These are phyloP conservation scores for Drechslerella stenobrocha DNA, from an alignment of 2,329 filamentous ascomycete genomes.

Conservation along the genomic window DNA sequence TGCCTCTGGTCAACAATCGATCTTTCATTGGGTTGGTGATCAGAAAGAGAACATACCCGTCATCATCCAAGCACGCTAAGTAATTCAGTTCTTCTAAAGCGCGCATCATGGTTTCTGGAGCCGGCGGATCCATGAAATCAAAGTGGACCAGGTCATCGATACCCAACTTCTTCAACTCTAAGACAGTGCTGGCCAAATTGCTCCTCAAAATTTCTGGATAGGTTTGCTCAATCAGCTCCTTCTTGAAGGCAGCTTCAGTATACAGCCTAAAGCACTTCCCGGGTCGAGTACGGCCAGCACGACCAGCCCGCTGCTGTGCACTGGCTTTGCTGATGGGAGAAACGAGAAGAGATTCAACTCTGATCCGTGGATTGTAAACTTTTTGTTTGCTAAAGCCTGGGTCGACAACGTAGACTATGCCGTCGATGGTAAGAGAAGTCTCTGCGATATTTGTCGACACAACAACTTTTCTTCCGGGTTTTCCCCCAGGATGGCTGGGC, in stretches of 20 bases:
- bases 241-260: slow-evolving; percentile 93
- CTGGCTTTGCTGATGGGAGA: slow-evolving; percentile 98
- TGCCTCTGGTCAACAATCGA: neutral
- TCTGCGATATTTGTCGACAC: slow-evolving; percentile 98
- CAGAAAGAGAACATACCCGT: slow-evolving; percentile 61
- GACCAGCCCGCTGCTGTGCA: slow-evolving; percentile 94
- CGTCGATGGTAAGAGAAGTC: slow-evolving; percentile 95
- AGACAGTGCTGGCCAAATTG: slow-evolving; percentile 89
- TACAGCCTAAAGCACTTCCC: slow-evolving; percentile 98
- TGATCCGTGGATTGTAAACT: slow-evolving; percentile 95
- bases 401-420: slow-evolving; percentile 99
- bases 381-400: slow-evolving; percentile 99
- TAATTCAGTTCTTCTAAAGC: slow-evolving; percentile 98
- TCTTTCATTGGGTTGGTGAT: neutral
- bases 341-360: slow-evolving; percentile 95
- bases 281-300: slow-evolving; percentile 96
- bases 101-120: slow-evolving; percentile 97
- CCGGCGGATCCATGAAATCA: slow-evolving; percentile 96
- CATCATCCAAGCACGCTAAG: slow-evolving; percentile 91
- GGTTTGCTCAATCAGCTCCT: slow-evolving; percentile 95
- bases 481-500: slow-evolving; percentile 72
- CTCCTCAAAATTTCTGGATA: slow-evolving; percentile 94
- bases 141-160: slow-evolving; percentile 96
- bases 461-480: slow-evolving; percentile 89
- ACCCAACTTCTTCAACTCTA: slow-evolving; percentile 96